A percentile compares a stretch with the other conserved stretches of the same genome.
phyloP scores from a whole-genome alignment of 129 eudicot species.

The Gnaphalium uliginosum region DNA sequence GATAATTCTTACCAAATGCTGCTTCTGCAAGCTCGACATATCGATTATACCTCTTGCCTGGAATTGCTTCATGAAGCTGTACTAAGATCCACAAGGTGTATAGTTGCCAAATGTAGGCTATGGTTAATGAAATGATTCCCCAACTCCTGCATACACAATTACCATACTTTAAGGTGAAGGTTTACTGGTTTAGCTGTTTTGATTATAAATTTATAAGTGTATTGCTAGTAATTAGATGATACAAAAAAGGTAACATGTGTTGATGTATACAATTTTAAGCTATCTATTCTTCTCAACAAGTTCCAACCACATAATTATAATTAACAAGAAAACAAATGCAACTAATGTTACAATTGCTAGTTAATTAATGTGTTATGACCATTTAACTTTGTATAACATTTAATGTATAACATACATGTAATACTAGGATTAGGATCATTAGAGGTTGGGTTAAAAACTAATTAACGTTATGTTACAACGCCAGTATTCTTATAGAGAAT shows the following conservation, averaged over 20 bases:
- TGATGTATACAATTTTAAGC: neutral
- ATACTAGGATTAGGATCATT: too few relatives aligned
- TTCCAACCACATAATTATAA: neutral
- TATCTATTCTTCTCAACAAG: neutral
- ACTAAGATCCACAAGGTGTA: constrained; percentile 95
- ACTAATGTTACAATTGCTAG: neutral
- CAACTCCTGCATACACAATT: constrained; percentile 64
- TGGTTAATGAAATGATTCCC: constrained; percentile 81
- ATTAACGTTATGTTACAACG: too few relatives aligned
- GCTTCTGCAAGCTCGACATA: constrained; percentile 95
- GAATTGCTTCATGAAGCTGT: constrained; percentile 97
- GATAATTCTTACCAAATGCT: constrained; percentile 66
- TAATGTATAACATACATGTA: too few relatives aligned
- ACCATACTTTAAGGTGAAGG: neutral
- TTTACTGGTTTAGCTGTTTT: neutral
- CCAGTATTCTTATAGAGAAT: too few relatives aligned
- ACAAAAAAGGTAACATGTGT: too few relatives aligned
- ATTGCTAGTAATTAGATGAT: too few relatives aligned
- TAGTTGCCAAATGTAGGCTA: constrained; percentile 90
- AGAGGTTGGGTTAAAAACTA: too few relatives aligned
- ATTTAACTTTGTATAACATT: too few relatives aligned
- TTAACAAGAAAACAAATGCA: neutral
- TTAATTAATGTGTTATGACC: too few relatives aligned
- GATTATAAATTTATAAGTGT: neutral
- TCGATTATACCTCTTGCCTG: constrained; percentile 89